Evolutionary conservation across 2,329 filamentous ascomycete species (phyloP).

Genomic region (Aspergillus sp.): DNA sequence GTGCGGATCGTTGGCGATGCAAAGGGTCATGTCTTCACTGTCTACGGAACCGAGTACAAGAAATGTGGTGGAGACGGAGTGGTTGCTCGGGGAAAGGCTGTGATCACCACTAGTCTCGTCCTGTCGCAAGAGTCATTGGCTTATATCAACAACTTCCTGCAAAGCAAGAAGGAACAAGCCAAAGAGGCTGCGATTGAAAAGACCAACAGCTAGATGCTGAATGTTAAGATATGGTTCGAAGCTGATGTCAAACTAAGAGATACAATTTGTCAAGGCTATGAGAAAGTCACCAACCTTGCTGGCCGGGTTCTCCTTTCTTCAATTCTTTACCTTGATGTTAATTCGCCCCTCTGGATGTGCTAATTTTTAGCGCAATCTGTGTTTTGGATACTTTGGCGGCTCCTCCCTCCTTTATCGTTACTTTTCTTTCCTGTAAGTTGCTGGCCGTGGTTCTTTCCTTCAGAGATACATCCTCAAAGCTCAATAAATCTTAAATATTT

Average conservation of each 20-base stretch:
- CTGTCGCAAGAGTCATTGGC: conserved; percentile 61
- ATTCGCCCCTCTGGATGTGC: neutral
- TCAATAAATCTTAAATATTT: too few relatives aligned
- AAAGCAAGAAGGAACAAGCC: conserved; percentile 58
- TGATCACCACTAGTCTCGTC: conserved; percentile 62
- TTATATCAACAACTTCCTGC: conserved; percentile 57
- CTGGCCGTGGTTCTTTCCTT: neutral
- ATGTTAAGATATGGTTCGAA: too few relatives aligned
- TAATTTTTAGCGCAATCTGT: neutral
- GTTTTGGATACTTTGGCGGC: too few relatives aligned
- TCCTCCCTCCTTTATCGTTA: neutral
- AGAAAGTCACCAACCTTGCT: too few relatives aligned
- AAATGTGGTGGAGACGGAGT: conserved; percentile 52
- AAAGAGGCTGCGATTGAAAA: conserved; percentile 53
- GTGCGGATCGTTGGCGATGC: conserved; percentile 59
- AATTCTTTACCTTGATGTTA: neutral
- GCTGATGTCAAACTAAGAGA: too few relatives aligned
- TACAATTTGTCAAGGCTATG: too few relatives aligned
- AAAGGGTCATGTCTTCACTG: conserved; percentile 39
- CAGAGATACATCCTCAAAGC: too few relatives aligned
- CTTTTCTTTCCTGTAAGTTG: neutral
- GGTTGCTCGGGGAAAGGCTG: conserved; percentile 65
- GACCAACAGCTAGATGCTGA: conserved; percentile 21
- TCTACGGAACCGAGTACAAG: conserved; percentile 42
- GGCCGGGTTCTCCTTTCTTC: neutral